A percentile compares a stretch with the other conserved stretches of the same genome.
These are phyloP conservation scores for Thozetella sp. DNA, from an alignment of 495 filamentous ascomycete species.

Conservation along the genomic window DNA sequence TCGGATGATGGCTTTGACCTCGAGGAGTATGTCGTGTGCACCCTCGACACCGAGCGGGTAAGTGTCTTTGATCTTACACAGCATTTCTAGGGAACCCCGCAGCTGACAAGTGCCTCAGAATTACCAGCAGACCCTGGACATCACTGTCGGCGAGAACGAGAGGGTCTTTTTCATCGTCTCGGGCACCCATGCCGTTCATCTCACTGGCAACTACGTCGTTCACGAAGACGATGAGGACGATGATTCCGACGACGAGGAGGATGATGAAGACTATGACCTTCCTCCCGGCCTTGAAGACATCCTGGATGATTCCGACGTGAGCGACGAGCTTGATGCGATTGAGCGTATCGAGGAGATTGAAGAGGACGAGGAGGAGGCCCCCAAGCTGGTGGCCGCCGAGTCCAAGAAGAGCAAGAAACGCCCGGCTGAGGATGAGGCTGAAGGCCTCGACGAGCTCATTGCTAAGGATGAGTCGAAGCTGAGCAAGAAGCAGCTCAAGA, in stretches of 20 bases:
- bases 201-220: constrained; percentile 93
- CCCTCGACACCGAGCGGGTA: constrained; percentile 75
- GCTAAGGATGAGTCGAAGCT: constrained; percentile 69
- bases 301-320: constrained; percentile 69
- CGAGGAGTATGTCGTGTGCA: constrained; percentile 92
- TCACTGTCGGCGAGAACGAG: constrained; percentile 85
- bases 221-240: constrained; percentile 56
- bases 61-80: constrained; percentile 9
- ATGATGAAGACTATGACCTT: constrained; percentile 78
- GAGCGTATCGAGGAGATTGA: constrained; percentile 84
- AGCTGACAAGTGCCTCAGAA: constrained; percentile 57
- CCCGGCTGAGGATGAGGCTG: constrained; percentile 67
- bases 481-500: constrained; percentile 98
- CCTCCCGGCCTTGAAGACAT: constrained; percentile 60
- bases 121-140: constrained; percentile 94
- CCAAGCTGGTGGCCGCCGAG: constrained; percentile 65
- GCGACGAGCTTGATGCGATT: constrained; percentile 82
- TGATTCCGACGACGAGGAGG: constrained; percentile 66
- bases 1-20: constrained; percentile 68
- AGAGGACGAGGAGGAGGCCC: constrained; percentile 77
- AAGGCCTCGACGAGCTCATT: constrained; percentile 75
- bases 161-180: constrained; percentile 86
- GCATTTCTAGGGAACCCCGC: neutral
- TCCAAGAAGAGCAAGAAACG: constrained; percentile 84
- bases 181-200: constrained; percentile 85